These are phyloP conservation scores for Tylopilus sp. DNA, from an alignment of 768 basidiomycete genomes.

Conservation along the genomic window DNA sequence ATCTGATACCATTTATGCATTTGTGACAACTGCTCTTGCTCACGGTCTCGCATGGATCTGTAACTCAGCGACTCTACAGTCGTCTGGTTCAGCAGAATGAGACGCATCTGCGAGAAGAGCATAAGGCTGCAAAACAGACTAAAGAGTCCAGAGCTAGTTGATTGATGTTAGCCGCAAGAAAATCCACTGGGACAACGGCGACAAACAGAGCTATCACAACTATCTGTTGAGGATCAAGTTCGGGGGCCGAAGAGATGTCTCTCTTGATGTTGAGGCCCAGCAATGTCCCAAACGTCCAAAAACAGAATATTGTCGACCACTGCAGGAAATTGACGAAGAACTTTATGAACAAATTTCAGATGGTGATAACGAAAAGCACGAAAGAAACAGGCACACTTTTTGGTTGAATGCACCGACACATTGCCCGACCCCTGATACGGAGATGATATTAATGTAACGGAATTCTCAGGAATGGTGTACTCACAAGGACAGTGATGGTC, in stretches of 20 bases:
- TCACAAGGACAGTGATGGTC: constrained; percentile 90
- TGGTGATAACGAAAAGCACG: not conserved
- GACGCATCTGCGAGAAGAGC: constrained; percentile 50
- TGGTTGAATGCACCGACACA: constrained; percentile 93
- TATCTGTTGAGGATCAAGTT: constrained; percentile 64
- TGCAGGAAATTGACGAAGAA: constrained; percentile 83
- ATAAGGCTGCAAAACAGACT: constrained; percentile 63
- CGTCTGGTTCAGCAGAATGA: constrained; percentile 63
- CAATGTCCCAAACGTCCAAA: constrained; percentile 62
- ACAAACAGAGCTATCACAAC: constrained; percentile 74
- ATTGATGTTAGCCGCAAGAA: constrained; percentile 4
- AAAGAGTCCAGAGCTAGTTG: constrained; percentile 63
- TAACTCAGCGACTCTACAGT: constrained; percentile 76
- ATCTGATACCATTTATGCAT: constrained; percentile 55
- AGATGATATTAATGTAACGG: not conserved
- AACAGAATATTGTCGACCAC: constrained; percentile 56
- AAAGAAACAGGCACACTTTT: constrained; percentile 47
- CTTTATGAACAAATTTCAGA: constrained; percentile 30
- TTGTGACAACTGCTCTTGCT: constrained; percentile 45
- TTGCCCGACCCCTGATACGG: constrained; percentile 75
- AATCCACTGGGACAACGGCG: not conserved
- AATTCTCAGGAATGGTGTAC: constrained; percentile 22
- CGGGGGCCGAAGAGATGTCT: constrained; percentile 13
- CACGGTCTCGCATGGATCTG: constrained; percentile 61
- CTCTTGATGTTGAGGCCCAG: constrained; percentile 47